phyloP scores from a whole-genome alignment of 2,329 filamentous ascomycete species.

The Westerdykella sp. region DNA sequence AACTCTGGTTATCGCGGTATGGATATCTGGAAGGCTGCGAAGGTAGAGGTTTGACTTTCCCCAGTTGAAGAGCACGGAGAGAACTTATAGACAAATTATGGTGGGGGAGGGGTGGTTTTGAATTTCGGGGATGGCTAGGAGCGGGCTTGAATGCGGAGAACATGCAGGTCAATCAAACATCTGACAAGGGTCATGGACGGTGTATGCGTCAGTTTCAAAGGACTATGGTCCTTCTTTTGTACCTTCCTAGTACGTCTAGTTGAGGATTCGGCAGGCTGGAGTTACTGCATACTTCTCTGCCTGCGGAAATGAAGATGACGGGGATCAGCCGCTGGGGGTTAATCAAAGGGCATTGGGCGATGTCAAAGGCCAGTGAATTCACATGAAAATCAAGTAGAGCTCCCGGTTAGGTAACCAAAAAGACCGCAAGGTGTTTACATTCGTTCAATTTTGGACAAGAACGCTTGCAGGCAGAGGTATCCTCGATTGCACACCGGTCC shows the following conservation, averaged over 20 bases:
- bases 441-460: conserved; percentile 37
- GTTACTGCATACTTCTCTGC: too few relatives aligned
- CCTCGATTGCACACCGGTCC: conserved; percentile 43
- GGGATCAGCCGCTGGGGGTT: too few relatives aligned
- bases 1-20: too few relatives aligned
- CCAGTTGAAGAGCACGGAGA: not conserved
- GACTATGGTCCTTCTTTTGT: too few relatives aligned
- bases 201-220: not conserved
- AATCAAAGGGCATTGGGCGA: too few relatives aligned
- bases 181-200: conserved; percentile 12
- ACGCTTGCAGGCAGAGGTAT: conserved; percentile 42
- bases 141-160: conserved; percentile 3
- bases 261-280: too few relatives aligned
- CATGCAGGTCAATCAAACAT: conserved; percentile 8
- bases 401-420: too few relatives aligned
- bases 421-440: conserved; percentile 12
- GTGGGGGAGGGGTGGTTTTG: conserved; percentile 10
- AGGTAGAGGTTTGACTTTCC: not conserved
- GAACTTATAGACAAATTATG: not conserved
- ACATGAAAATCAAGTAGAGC: too few relatives aligned
- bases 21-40: not conserved
- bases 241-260: too few relatives aligned
- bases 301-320: too few relatives aligned
- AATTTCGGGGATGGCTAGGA: conserved; percentile 6
- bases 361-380: too few relatives aligned